Base-by-base conservation (phyloP, 2,329 filamentous ascomycete species). In the Arthrobotrys megalospora region DNA sequence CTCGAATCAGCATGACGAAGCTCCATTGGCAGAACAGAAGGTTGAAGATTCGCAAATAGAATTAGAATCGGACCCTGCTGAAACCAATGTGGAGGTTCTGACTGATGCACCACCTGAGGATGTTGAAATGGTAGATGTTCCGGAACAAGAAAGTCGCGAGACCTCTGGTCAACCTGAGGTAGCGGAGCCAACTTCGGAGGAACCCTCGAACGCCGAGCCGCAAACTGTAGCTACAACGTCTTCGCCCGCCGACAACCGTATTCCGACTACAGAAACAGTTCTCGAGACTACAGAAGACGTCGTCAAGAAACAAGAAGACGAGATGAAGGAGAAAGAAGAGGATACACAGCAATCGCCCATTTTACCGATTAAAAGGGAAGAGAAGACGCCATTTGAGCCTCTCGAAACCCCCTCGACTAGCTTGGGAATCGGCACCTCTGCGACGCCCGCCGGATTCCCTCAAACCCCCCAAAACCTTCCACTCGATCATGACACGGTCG, bases 81-180 rank as follows among this genome's bases (percentile, higher is more conserved):
- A 4, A 36, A n/a, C 14, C 10, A 28, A 43, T 3, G 8, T 19
- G 7, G 32, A 71, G 11, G 28, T 28, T n/a, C 41, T 24, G 5
- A 36, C 7, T 28, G 50, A 28, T 3, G 45, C 41, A 8, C 32
- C 36, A 3, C 36, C 47, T 14, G 55, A n/a, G 11, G 76, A 79
- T 43, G 28, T 66, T 24, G 76, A 79, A 28, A 79, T 79, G 76
- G 55, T 52, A 34, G 64, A 79, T 38, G 58, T n/a, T n/a, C 41
- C 53, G 53, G 55, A 53, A 24, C n/a, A 50, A 36, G 28, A 21
- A 6, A 6, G 2, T 21, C 16, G 58, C 6, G 43, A 50, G 1
- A 10, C 58, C 1, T 10, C 28, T 4, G 19, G 12, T 4, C 41
- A 43, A 10, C 19, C 36, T 24, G 50, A 48, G n/a, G n/a, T 12